Base-by-base conservation (phyloP, 371 early-diverging fungal genomes). In the Catenaria anguillulae region DNA sequence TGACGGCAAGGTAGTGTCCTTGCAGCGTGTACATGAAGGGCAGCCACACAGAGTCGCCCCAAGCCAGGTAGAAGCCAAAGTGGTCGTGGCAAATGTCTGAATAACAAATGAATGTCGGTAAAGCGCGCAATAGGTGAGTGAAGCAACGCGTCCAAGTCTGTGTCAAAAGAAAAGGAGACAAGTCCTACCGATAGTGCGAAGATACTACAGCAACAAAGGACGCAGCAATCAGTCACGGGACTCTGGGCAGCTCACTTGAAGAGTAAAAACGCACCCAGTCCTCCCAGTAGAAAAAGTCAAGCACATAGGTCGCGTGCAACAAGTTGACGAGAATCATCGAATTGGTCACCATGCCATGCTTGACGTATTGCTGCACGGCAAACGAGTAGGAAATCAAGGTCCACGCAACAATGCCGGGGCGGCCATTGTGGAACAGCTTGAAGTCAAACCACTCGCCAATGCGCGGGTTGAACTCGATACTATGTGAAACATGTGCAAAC, bases 21-120 rank as follows among this genome's bases (percentile, higher is more conserved):
- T 88, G 87, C 60, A 88, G 78, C 45, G 88, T 86, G 75, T 88
- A 88, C 81, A 86, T 80, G 73, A 72, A 87, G 29, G 88, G 87
- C 42, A 88, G 73, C 87, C 86, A 86, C 52, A 85, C 85, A 50
- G 77, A 74, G 72, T 87, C 88, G 52, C 88, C 87, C 88, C 88
- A 88, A 33, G 86, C 82, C 43, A 88, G 77, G 74, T 86, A 75
- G 65, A 75, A 74, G 45, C 37, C 37, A 15, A 87, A 86, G 73
- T 88, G 88, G 68, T 88, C 88, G 70, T 88, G 88, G 59, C 80
- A 79, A 65, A 81, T 80, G 62, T 80, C 78, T 69, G 15, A 19
- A n/a, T n/a, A n/a, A n/a, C n/a, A n/a, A n/a, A n/a, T 56, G 26
- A 29, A n/a, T 34, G 35, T 40, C 21, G 50, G 52, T 24, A 62